Base-by-base conservation (phyloP, 2,329 filamentous ascomycete species). In the Neonectria magnoliae region DNA sequence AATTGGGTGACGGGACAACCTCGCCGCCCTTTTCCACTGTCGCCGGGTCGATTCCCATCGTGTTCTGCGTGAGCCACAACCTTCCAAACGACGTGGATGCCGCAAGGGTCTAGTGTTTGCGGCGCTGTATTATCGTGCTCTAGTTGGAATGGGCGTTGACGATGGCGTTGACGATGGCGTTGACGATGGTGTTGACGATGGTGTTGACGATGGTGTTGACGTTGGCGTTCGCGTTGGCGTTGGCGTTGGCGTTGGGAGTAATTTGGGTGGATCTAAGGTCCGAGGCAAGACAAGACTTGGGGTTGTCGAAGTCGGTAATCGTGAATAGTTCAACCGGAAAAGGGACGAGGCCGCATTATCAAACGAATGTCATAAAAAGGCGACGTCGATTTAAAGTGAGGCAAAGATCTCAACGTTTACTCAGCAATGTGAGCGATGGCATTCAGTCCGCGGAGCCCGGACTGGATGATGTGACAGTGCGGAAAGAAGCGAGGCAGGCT, bases 1-100 rank as follows among this genome's bases (percentile, higher is more conserved):
- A 22, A 25, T 29, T 48, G 31, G 25, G 11, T n/a, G 53, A 54
- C 25, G 41, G 41, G 20, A 42, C 20, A 20, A 25, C 53, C 25
- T 36, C 60, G 6, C 41, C 22, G 31, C 22, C 50, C 50, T 58
- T 63, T 50, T 58, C 55, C 20, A 22, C 42, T 29, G 14, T 29
- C 22, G 22, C n/a, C 4, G 60, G 38, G 33, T 47, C 50, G n/a
- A 13, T 38, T 4, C 29, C 54, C 60, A 62, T 62, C 14, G 20
- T 54, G 29, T 25, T 38, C 27, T 4, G 13, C 14, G 25, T 41
- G 20, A 14, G 42, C 42, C 20, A 22, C 11, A n/a, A 36, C 18
- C 50, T 47, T 9, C 48, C 27, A 51, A 20, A 13, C 18, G n/a
- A n/a, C 18, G 27, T 22, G 29, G 20, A 22, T 20, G n/a, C 29